A percentile compares a stretch with the other conserved stretches of the same genome.
Evolutionary conservation across 768 basidiomycete species (phyloP).

Genomic region (Guyanaporus albipodus): DNA sequence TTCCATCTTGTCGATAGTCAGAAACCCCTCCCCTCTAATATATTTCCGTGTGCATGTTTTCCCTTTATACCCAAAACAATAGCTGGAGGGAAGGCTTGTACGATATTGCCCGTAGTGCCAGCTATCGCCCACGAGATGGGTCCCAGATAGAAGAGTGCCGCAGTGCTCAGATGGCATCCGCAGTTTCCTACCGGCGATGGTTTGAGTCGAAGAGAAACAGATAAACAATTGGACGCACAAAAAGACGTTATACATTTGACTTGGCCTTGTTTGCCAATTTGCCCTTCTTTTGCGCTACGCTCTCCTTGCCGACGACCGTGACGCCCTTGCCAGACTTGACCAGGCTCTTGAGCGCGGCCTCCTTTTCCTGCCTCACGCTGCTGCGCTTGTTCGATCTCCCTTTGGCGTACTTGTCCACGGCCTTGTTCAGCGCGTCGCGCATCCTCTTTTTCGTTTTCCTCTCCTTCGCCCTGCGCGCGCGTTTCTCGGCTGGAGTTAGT

Average conservation of each 20-base stretch:
- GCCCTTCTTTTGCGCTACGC: conserved; percentile 29
- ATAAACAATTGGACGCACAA: background rate
- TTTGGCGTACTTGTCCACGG: conserved; percentile 55
- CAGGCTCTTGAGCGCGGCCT: conserved; percentile 73
- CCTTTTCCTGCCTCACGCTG: conserved; percentile 74
- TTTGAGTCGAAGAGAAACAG: background rate
- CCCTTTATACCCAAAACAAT: background rate
- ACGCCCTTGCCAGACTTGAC: conserved; percentile 85
- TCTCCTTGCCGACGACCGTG: conserved; percentile 78
- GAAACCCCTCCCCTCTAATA: background rate
- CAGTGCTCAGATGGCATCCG: background rate
- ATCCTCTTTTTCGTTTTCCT: conserved; percentile 68
- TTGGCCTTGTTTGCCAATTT: conserved; percentile 24
- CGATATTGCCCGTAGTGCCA: too few relatives aligned
- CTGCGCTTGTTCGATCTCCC: conserved; percentile 36
- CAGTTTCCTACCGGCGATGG: background rate
- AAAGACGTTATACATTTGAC: background rate
- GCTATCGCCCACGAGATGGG: too few relatives aligned
- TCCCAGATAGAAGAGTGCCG: background rate
- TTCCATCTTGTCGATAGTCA: too few relatives aligned
- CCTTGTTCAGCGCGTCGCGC: conserved; percentile 60
- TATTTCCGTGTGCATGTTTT: too few relatives aligned
- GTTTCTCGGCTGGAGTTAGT: conserved; percentile 82
- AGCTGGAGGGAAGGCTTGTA: background rate
- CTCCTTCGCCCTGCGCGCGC: conserved; percentile 59